Base-by-base conservation (phyloP, 2,329 filamentous ascomycete species). In the Cercospora brassicicola region DNA sequence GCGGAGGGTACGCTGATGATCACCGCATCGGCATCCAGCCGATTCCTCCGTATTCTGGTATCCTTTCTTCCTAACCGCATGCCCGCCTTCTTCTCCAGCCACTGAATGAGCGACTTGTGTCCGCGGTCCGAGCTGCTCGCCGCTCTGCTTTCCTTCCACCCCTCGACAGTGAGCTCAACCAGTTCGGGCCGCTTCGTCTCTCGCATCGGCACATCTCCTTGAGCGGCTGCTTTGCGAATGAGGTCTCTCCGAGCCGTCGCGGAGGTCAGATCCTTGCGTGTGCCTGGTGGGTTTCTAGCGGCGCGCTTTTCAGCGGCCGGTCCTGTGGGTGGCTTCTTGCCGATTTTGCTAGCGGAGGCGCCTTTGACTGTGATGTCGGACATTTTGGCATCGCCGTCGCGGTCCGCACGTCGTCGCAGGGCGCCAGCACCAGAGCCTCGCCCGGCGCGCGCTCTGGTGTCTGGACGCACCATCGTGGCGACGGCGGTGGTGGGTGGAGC, bases 351-450 rank as follows among this genome's bases (percentile, higher is more conserved):
- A 10, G 45, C 15, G 56, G 72, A 72, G 61, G 76, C 72, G 20
- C 73, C 75, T 63, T 75, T 77, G 33, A 80, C 75, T 60, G 78
- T 78, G 63, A 78, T 78, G 39, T 79, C 76, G 61, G 78, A 78
- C 87, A 89, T 90, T 55, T 84, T 81, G 68, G 89, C 76, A 76
- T 90, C 88, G 36, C 88, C 88, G 81, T 90, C 88, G 73, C 83
- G 84, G 75, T 89, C 87, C 63, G 84, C 70, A 62, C 69, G 61
- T 36, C 62, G 67, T 33, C 65, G 60, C 28, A 67, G 45, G 53
- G 60, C 66, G 23, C 62, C 62, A 45, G 48, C 45, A 56, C 62
- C 48, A 42, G 59, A 39, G 23, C 48, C 23, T 15, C 62, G 62
- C 1, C 45, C 45, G 23, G 45, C 63, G 20, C 59, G 62, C 55